Evolutionary conservation across 2,329 filamentous ascomycete species (phyloP), one percentile per base, ranked within the genome.

Genomic region (Ilyonectria destructans): DNA sequence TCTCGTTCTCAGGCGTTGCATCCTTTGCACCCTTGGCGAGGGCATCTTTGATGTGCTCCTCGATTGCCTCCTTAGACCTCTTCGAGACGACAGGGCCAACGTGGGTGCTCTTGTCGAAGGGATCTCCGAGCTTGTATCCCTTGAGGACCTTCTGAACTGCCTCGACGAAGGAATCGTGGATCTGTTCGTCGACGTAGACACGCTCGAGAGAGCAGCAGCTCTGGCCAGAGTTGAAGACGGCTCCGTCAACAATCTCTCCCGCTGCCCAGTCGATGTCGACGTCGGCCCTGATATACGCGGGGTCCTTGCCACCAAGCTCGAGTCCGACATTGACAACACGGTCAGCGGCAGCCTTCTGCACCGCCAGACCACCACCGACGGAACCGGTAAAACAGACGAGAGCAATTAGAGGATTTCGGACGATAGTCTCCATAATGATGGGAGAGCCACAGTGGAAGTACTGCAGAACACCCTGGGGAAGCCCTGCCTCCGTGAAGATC

Each of bases 221-320:
- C 85, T 98, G 96, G n/a, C 96, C 96, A 58, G 95, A 97, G 84
- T 98, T 98, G 87, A 98, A 98, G 65, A 98, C 86, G n/a, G 95
- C 92, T 21, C 96, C 96, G 75, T 98, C 96, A 15, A 98, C 94
- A 76, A 98, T 96, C 82, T 98, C 95, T 74, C 93, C 95, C 0
- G 96, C 96, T 0, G 92, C 95, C 96, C 95, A 98, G 55, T 90
- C 90, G 55, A 97, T 82, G 79, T 98, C 95, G 1, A 97, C 94
- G 77, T 98, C 96, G 7, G 85, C 85, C 68, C 96, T 88, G 62
- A 98, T 87, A 77, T 98, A 98, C 26, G 96, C 96, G 5, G 96
- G 94, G 79, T 98, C 96, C 79, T 98, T 98, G 71, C 96, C 96
- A 71, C 96, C 96, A 31, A 98, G 90, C 82, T 98, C 96, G 43